Percentiles rank a stretch among this genome's conserved stretches.
phyloP scores from a whole-genome alignment of 1,284 basidiomycete species.

The Puccinia triticina region DNA sequence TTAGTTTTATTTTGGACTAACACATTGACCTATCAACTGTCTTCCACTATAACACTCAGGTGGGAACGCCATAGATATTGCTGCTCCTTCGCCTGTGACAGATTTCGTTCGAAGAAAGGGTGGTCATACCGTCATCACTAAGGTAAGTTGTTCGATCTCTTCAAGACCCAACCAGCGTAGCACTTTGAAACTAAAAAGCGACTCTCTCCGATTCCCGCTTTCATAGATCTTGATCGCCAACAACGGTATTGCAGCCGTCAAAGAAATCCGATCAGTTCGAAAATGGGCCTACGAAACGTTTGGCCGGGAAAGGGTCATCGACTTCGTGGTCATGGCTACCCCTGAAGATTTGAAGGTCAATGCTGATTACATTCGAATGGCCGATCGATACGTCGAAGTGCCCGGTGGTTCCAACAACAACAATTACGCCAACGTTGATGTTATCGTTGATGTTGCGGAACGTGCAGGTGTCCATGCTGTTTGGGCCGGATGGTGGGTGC shows the following conservation, averaged over 20 bases:
- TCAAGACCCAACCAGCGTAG: slow-evolving; percentile 19
- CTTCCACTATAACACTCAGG: slow-evolving; percentile 67
- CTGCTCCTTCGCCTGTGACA: slow-evolving; percentile 74
- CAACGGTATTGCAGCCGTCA: slow-evolving; percentile 98
- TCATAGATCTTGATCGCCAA: slow-evolving; percentile 89
- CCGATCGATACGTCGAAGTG: slow-evolving; percentile 97
- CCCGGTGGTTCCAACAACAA: slow-evolving; percentile 99
- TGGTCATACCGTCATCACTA: slow-evolving; percentile 98
- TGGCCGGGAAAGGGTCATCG: slow-evolving; percentile 90
- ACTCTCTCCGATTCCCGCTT: slow-evolving; percentile 1
- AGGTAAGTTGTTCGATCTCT: slow-evolving; percentile 66
- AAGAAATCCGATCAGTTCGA: slow-evolving; percentile 96
- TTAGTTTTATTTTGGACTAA: not conserved
- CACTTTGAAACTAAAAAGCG: not conserved
- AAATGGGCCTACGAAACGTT: slow-evolving; percentile 99
- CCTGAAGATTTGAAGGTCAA: slow-evolving; percentile 99
- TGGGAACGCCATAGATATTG: slow-evolving; percentile 85
- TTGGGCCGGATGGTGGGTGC: slow-evolving; percentile 89
- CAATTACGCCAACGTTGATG: slow-evolving; percentile 99
- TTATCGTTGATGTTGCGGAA: slow-evolving; percentile 98
- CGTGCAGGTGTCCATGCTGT: slow-evolving; percentile 96
- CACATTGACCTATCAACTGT: not conserved
- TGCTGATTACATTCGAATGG: slow-evolving; percentile 99
- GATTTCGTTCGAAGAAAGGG: slow-evolving; percentile 91
- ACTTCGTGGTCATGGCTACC: slow-evolving; percentile 99